These are phyloP conservation scores for Diaporthe longicolla DNA, from an alignment of 2,329 filamentous ascomycete species.

Conservation along the genomic window DNA sequence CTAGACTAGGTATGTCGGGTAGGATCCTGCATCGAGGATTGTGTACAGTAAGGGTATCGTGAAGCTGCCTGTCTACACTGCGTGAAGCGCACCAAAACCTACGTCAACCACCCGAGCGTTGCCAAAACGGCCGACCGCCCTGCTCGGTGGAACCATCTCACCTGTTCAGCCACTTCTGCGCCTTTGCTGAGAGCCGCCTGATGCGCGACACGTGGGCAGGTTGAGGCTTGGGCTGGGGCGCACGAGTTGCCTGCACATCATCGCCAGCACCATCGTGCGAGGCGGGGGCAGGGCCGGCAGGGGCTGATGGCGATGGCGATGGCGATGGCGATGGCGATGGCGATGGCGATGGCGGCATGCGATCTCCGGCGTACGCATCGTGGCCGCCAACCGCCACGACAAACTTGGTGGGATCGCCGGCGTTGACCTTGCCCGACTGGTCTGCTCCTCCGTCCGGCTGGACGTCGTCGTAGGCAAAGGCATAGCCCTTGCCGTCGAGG, in stretches of 20 bases:
- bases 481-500: constrained; percentile 69
- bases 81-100: constrained; percentile 8
- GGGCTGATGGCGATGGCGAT: neutral
- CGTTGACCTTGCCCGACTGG: constrained; percentile 69
- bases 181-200: constrained; percentile 35
- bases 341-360: constrained; percentile 15
- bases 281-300: neutral
- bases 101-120: neutral
- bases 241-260: neutral
- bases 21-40: neutral
- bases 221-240: neutral
- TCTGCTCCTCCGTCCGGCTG: constrained; percentile 64
- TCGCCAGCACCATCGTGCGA: constrained; percentile 2
- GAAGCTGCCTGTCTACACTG: neutral
- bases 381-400: constrained; percentile 66
- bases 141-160: neutral
- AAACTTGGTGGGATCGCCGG: constrained; percentile 62
- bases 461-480: constrained; percentile 74
- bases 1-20: neutral
- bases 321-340: constrained; percentile 17
- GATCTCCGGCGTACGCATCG: constrained; percentile 47
- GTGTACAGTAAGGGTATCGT: neutral
- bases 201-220: constrained; percentile 28
- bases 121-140: neutral
- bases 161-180: constrained; percentile 39